These are phyloP conservation scores for Phylloporus sp. DNA, from an alignment of 1,284 basidiomycete genomes.

Conservation along the genomic window DNA sequence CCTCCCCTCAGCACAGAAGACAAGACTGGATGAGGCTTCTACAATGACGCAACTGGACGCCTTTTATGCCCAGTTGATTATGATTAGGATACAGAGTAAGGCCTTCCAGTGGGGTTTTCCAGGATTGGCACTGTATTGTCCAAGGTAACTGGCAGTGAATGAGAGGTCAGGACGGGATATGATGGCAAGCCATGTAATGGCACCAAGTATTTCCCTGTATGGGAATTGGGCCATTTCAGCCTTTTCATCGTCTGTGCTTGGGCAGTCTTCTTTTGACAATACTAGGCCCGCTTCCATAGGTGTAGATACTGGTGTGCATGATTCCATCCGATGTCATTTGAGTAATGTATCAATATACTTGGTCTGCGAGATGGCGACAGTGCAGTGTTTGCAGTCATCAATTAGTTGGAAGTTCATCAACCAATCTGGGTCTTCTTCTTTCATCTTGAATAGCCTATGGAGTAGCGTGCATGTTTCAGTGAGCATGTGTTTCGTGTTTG, in stretches of 20 bases:
- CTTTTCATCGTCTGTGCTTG: background rate
- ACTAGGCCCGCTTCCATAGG: background rate
- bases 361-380: too few relatives aligned
- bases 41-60: too few relatives aligned
- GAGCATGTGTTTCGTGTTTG: too few relatives aligned
- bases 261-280: slow-evolving; percentile 1
- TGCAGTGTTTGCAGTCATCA: too few relatives aligned
- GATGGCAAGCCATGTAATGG: slow-evolving; percentile 11
- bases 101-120: slow-evolving; percentile 12
- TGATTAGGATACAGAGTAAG: background rate
- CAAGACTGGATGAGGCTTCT: too few relatives aligned
- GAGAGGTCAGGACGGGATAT: slow-evolving; percentile 6
- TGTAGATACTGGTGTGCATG: background rate
- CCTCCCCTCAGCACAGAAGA: too few relatives aligned
- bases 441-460: background rate
- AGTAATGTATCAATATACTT: slow-evolving; percentile 9
- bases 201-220: background rate
- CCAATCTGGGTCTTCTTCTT: too few relatives aligned
- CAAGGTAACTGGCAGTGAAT: slow-evolving; percentile 4
- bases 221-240: background rate
- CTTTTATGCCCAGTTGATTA: too few relatives aligned
- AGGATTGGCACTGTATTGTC: slow-evolving; percentile 15
- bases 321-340: slow-evolving; percentile 3
- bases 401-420: too few relatives aligned
- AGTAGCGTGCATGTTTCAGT: too few relatives aligned